Percentiles rank a stretch among this genome's conserved stretches.
These are phyloP conservation scores for Boeremia lycopersici DNA, from an alignment of 2,329 filamentous ascomycete species.

Conservation along the genomic window DNA sequence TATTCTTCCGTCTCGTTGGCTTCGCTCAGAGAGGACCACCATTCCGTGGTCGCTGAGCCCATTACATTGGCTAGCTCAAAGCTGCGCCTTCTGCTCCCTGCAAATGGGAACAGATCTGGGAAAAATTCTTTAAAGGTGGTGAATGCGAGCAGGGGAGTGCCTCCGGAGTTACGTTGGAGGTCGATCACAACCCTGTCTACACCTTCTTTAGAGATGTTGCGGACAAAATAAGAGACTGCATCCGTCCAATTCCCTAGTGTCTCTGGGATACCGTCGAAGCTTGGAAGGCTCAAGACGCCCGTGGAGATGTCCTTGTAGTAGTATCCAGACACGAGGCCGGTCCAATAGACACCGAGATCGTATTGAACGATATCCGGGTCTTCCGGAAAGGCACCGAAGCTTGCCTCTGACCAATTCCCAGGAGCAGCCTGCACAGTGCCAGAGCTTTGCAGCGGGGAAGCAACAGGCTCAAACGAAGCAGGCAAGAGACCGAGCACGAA, in stretches of 20 bases:
- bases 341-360: conserved; percentile 18
- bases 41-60: conserved; percentile 4
- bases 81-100: conserved; percentile 52
- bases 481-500: conserved; percentile 45
- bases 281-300: conserved; percentile 50
- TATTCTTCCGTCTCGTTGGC: background rate
- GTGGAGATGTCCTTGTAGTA: conserved; percentile 47
- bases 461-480: conserved; percentile 16
- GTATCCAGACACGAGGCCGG: conserved; percentile 48
- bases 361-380: conserved; percentile 23
- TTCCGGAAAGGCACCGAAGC: conserved; percentile 28
- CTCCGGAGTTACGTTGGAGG: conserved; percentile 63
- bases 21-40: conserved; percentile 11
- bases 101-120: conserved; percentile 48
- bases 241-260: conserved; percentile 28
- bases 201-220: conserved; percentile 48
- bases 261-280: conserved; percentile 35
- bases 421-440: background rate
- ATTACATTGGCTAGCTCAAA: conserved; percentile 35
- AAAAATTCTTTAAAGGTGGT: conserved; percentile 57
- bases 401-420: conserved; percentile 24
- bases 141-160: conserved; percentile 41
- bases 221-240: conserved; percentile 49
- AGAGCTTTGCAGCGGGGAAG: background rate
- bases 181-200: conserved; percentile 66